Conservation (phyloP, 225 moss, liverwort and hornwort species). For the Neckera pumila region DNA sequence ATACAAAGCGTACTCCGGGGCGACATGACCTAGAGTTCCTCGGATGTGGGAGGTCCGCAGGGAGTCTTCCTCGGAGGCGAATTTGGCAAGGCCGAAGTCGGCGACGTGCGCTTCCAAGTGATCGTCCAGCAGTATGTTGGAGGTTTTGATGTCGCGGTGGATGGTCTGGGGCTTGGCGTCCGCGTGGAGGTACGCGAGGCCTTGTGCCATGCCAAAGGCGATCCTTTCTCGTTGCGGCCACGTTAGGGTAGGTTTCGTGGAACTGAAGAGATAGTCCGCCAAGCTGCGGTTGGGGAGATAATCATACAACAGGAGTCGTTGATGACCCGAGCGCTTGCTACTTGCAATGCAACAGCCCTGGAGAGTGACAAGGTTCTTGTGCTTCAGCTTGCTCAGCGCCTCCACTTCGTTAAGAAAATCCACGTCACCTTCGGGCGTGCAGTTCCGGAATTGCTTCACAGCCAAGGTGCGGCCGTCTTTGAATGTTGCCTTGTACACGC, state of each 20-base stretch:
- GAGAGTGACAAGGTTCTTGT: constrained; percentile 22
- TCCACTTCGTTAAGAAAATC: constrained; percentile 32
- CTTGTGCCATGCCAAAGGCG: constrained; percentile 62
- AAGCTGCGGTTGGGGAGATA: constrained; percentile 16
- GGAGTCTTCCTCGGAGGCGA: background rate
- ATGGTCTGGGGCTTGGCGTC: constrained; percentile 64
- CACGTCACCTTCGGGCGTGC: constrained; percentile 15
- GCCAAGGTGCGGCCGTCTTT: constrained; percentile 14
- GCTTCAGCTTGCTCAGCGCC: constrained; percentile 18
- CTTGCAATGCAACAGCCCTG: constrained; percentile 32
- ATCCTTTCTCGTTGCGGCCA: constrained; percentile 68
- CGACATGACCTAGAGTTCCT: constrained; percentile 21
- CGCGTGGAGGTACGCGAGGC: constrained; percentile 66
- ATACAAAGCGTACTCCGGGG: constrained; percentile 32
- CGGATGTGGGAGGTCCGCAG: constrained; percentile 7
- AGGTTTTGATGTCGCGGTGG: constrained; percentile 71
- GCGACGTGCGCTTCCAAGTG: constrained; percentile 62
- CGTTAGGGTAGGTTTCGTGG: constrained; percentile 12
- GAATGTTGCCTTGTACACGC: constrained; percentile 22
- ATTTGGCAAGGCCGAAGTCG: constrained; percentile 77
- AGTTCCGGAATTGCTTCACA: constrained; percentile 29
- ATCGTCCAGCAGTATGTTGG: constrained; percentile 55
- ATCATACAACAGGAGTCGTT: constrained; percentile 20
- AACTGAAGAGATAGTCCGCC: constrained; percentile 6
- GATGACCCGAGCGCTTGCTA: constrained; percentile 10